Evolutionary conservation across 1,139 yeast genomes (phyloP), one percentile per base, ranked within the genome.

Genomic region (Tardiomyces digboiensis): DNA sequence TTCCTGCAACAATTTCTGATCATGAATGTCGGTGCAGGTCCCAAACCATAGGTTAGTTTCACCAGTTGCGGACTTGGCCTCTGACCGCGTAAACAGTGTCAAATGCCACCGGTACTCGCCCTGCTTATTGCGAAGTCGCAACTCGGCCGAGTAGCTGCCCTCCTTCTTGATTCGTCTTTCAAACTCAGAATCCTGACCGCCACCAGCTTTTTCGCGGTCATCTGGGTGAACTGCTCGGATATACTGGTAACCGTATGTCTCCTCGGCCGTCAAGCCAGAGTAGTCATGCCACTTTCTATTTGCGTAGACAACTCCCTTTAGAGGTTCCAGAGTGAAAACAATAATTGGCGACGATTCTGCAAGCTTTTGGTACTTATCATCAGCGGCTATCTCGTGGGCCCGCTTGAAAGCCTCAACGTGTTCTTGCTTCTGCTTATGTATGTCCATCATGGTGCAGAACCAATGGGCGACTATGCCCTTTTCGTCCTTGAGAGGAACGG

Each of bases 1-100:
- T 46, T 62, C 61, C 82, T 82, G 61, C 74, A 70, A 62, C 38
- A 56, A 47, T 48, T 60, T 59, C 44, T 60, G 64, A 44, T 59
- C 63, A 38, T 61, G 56, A 36, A 61, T 61, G 45, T 61, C 64
- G 3, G 65, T 61, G 40, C 62, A 57, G 10, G 65, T 58, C n/a
- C 65, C 66, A 49, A 61, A 61, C 64, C 64, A 61, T 7, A 52
- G 43, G 10, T 26, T n/a, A 5, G 33, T 16, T 5, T 26, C 33
- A 2, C 55, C 44, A n/a, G 52, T 46, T n/a, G 44, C 47, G 22
- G 42, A 38, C 29, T 42, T 47, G 8, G 41, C 41, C 29, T 53
- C 60, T 8, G 61, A 48, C 20, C 59, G 52, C 1, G 60, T 57
- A 41, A 52, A 59, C 7, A 57, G 52, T 2, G 55, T 57, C 43